Percentiles rank a stretch among this genome's conserved stretches.
These are phyloP conservation scores for Leishmania braziliensis DNA, from an alignment of 208 protist genomes.

Conservation along the genomic window DNA sequence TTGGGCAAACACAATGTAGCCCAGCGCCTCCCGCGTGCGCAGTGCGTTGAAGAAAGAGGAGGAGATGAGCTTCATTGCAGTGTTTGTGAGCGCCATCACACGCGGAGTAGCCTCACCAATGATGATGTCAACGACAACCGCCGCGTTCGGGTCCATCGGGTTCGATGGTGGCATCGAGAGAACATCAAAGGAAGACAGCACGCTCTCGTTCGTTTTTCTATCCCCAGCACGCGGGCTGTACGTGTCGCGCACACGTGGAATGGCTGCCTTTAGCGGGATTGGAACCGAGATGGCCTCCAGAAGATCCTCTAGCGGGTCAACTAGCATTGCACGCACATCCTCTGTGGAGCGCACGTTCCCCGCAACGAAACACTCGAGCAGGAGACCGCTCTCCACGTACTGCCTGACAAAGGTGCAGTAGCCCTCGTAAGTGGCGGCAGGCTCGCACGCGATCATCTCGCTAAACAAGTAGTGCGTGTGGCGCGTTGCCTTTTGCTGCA, in stretches of 20 bases:
- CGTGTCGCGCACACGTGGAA: conserved; percentile 61
- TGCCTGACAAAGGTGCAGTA: conserved; percentile 57
- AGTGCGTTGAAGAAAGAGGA: conserved; percentile 75
- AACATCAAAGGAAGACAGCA: conserved; percentile 38
- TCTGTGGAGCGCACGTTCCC: conserved; percentile 59
- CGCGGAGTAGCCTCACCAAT: conserved; percentile 55
- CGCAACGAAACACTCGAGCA: conserved; percentile 64
- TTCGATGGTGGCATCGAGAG: conserved; percentile 56
- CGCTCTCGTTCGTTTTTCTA: not conserved
- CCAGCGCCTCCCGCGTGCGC: conserved; percentile 77
- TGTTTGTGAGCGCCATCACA: conserved; percentile 37
- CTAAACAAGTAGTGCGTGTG: conserved; percentile 49
- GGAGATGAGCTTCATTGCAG: conserved; percentile 46
- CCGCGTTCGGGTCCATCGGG: conserved; percentile 46
- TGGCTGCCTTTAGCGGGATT: conserved; percentile 21
- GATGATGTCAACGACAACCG: conserved; percentile 54
- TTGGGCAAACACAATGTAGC: conserved; percentile 72
- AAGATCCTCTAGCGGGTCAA: conserved; percentile 38
- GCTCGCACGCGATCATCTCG: conserved; percentile 46
- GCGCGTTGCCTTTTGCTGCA: conserved; percentile 31
- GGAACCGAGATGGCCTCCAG: conserved; percentile 28
- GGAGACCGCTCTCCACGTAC: conserved; percentile 53
- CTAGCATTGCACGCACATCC: conserved; percentile 30
- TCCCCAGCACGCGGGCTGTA: conserved; percentile 27
- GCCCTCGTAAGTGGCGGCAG: conserved; percentile 41